These are phyloP conservation scores for Fusarium odoratissimum DNA, from an alignment of 2,329 filamentous ascomycete species.

Conservation along the genomic window DNA sequence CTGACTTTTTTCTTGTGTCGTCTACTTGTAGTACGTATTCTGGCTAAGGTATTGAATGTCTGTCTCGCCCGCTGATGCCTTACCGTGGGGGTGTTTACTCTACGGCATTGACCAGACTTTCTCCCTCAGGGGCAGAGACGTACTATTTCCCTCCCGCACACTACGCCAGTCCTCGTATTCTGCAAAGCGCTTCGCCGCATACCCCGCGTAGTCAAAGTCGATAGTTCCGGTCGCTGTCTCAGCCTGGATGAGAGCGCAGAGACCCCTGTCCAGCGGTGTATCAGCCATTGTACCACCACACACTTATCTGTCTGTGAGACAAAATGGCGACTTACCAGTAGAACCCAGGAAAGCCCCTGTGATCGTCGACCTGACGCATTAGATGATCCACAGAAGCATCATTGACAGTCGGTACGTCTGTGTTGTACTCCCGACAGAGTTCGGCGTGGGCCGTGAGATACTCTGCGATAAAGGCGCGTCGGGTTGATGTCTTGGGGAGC, in stretches of 20 bases:
- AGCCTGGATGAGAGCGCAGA: constrained; percentile 41
- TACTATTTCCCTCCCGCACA: not conserved
- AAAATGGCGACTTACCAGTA: constrained; percentile 34
- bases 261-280: constrained; percentile 27
- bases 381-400: constrained; percentile 29
- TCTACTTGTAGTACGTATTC: not conserved
- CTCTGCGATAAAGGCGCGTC: constrained; percentile 29
- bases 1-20: not conserved
- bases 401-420: constrained; percentile 4
- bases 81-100: not conserved
- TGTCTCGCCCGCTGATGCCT: not conserved
- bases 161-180: constrained; percentile 38
- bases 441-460: constrained; percentile 27
- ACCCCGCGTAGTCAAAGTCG: constrained; percentile 40
- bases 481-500: constrained; percentile 28
- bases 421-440: not conserved
- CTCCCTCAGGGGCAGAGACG: constrained; percentile 12
- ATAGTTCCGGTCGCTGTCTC: constrained; percentile 41
- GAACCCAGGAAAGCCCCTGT: constrained; percentile 38
- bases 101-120: constrained; percentile 27
- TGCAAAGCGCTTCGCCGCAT: constrained; percentile 33
- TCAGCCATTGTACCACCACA: not conserved
- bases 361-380: constrained; percentile 35
- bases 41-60: not conserved
- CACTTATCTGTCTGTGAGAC: not conserved